phyloP scores from a whole-genome alignment of 768 basidiomycete species.

The Termitomyces titanicus region DNA sequence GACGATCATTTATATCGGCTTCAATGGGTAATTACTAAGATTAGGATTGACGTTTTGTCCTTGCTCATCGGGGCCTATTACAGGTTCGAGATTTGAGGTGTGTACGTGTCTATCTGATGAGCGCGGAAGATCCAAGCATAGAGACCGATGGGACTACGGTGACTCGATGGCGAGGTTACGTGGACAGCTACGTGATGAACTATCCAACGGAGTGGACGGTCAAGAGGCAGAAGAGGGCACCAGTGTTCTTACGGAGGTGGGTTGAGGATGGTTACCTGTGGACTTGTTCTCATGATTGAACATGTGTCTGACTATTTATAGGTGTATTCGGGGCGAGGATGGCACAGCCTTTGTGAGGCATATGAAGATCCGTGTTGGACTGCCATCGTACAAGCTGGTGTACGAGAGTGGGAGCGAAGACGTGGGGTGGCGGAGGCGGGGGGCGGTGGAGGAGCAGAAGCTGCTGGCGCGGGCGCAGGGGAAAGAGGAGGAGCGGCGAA shows the following conservation, averaged over 20 bases:
- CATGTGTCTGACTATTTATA: constrained; percentile 42
- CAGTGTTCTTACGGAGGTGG: constrained; percentile 60
- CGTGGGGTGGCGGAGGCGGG: constrained; percentile 37
- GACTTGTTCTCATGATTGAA: constrained; percentile 21
- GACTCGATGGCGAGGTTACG: constrained; percentile 71
- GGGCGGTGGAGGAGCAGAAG: constrained; percentile 27
- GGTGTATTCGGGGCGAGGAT: constrained; percentile 41
- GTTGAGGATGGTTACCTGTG: constrained; percentile 13
- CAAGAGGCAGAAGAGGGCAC: constrained; percentile 31
- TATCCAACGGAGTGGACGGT: constrained; percentile 72
- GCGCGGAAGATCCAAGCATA: constrained; percentile 62
- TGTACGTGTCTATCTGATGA: constrained; percentile 60
- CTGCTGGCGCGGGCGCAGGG: constrained; percentile 32
- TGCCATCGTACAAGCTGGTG: constrained; percentile 63
- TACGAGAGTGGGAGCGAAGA: constrained; percentile 71
- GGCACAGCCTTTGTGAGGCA: constrained; percentile 37
- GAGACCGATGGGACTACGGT: constrained; percentile 45
- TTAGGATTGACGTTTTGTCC: constrained; percentile 6
- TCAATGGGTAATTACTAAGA: constrained; percentile 63
- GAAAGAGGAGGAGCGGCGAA: constrained; percentile 54
- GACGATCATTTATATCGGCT: constrained; percentile 78
- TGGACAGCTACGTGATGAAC: constrained; percentile 67
- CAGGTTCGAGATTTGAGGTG: constrained; percentile 54
- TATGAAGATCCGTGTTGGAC: constrained; percentile 52
- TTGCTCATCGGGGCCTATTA: constrained; percentile 11